Base-by-base conservation (phyloP, 192 early-diverging fungal genomes). In the Ramicandelaber brevisporus region DNA sequence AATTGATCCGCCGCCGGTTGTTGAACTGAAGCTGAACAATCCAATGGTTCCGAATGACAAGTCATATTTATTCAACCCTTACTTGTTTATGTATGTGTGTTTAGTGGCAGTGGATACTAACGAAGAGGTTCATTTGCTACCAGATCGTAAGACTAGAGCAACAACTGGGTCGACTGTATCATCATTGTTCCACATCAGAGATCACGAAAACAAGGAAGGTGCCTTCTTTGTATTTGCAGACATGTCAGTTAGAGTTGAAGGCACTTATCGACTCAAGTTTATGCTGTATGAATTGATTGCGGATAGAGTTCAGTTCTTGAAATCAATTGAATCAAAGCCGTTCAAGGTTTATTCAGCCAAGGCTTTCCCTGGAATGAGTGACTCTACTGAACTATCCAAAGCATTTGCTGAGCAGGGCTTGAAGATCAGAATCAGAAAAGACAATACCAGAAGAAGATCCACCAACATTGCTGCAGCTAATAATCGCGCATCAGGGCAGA, bases 141-240 rank as follows among this genome's bases (percentile, higher is more conserved):
- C 70, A 34, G 88, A 95, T 46, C 77, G 73, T 22, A 81, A 87
- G 38, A 85, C 84, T 10, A 58, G 73, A 2, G 73, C 75, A 10
- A 89, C 78, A n/a, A 83, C 85, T 1, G 88, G 88, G 6, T 87
- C 84, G 8, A 81, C 82, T 9, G 84, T 95, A 12, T 86, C 83
- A 0, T 89, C 84, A 10, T 51, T 89, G 27, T 85, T 81, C 30
- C 73, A 82, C 16, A 53, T 89, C 23, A 84, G 81, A 30, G 89
- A 89, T 33, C 60, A 75, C 14, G 77, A 86, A 29, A 68, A 73
- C 38, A 56, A 41, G 17, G 79, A 84, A 38, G 83, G 84, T n/a
- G 84, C 78, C 1, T 93, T 88, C 41, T 93, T 93, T 64, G 84
- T 93, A 20, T 95, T 95, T 49, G 81, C 88, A 14, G 88, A 95